Evolutionary conservation across 2,329 filamentous ascomycete species (phyloP).

Genomic region (Clarireedia hainanense): DNA sequence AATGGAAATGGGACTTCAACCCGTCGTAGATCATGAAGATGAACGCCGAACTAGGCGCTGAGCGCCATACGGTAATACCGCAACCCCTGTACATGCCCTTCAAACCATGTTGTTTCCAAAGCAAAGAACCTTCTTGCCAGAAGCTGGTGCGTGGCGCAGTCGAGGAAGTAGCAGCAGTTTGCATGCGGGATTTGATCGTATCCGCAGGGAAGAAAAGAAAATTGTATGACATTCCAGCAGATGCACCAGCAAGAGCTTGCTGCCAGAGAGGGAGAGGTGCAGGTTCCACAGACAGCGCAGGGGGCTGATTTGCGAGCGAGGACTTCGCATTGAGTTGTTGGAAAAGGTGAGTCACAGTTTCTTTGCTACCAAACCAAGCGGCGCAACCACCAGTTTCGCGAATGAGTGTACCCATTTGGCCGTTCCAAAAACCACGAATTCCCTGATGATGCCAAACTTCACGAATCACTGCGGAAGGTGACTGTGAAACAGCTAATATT

Average conservation of each 20-base stretch:
- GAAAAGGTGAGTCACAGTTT: conserved; percentile 55
- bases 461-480: conserved; percentile 63
- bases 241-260: conserved; percentile 78
- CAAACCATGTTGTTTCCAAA: conserved; percentile 80
- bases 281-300: conserved; percentile 22
- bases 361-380: conserved; percentile 91
- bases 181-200: conserved; percentile 95
- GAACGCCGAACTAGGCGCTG: conserved; percentile 92
- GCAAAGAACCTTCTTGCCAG: conserved; percentile 56
- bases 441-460: conserved; percentile 80
- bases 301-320: conserved; percentile 5
- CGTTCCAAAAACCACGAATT: conserved; percentile 84
- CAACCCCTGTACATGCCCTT: conserved; percentile 88
- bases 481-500: conserved; percentile 40
- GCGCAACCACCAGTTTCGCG: conserved; percentile 89
- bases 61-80: conserved; percentile 81
- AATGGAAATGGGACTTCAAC: conserved; percentile 47
- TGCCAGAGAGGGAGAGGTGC: conserved; percentile 70
- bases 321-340: conserved; percentile 36
- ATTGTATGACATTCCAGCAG: conserved; percentile 89
- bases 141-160: conserved; percentile 55
- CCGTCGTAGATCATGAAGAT: conserved; percentile 96
- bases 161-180: conserved; percentile 62
- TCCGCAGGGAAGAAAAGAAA: conserved; percentile 97
- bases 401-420: conserved; percentile 86